Evolutionary conservation across 139 green algal genomes (phyloP), one percentile per base, ranked within the genome.

Genomic region (Volvox reticuliferus): DNA sequence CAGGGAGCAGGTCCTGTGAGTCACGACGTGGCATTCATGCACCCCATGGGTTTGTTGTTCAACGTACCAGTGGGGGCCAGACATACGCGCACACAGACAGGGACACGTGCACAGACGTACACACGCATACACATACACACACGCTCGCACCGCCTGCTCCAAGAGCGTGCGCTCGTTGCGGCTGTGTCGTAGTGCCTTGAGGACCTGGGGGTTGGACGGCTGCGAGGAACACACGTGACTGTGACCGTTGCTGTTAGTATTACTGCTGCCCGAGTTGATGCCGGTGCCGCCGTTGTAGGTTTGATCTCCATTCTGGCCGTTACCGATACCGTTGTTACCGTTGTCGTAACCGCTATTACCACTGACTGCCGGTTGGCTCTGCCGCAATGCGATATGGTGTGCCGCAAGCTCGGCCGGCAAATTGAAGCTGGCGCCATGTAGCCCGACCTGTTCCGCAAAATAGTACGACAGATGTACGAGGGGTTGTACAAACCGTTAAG

Each of bases 361-460:
- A 24, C 65, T 16, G 32, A 5, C 76, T 24, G 18, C 9, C 76
- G 33, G 55, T 63, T 12, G 26, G 44, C 44, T 55, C 9, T 55
- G 19, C 22, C 32, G 71, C 0, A 69, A 84, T 19, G 71, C 44
- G 21, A 90, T 63, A 32, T 55, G 86, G 3, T 83, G 86, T 44
- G 86, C 86, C 50, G 86, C 86, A 30, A 90, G 50, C 73, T 90
- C 86, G 12, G 73, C 71, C 0, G 86, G 86, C n/a, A 90, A 30
- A 75, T 90, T 55, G 30, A 84, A 77, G 50, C 17, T 24, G 17
- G 71, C 86, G 50, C 86, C 86, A 44, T 90, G 71, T 28, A 90
- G 86, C 1, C 86, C 86, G 13, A 89, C 50, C 86, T 89, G 86
- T 73, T 69, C 17, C n/a, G n/a, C n/a, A n/a, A 55, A 55, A 5